phyloP scores from a whole-genome alignment of 306 rosid species.

The Castanospermum australe region DNA sequence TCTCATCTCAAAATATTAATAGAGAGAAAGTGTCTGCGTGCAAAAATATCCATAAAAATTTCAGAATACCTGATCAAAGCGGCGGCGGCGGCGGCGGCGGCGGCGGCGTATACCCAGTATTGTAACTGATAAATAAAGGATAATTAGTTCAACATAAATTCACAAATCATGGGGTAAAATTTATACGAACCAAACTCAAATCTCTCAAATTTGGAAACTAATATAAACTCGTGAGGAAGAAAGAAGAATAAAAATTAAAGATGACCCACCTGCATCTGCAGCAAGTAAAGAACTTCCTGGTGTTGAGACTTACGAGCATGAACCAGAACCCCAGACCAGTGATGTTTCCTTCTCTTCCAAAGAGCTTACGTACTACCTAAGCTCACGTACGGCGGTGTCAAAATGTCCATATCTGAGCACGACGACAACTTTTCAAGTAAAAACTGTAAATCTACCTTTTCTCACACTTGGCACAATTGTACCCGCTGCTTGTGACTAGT shows the following conservation, averaged over 20 bases:
- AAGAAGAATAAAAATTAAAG: neutral
- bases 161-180: neutral
- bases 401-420: neutral
- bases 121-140: neutral
- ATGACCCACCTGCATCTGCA: constrained; percentile 36
- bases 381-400: neutral
- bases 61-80: too few relatives aligned
- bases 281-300: neutral
- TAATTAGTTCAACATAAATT: neutral
- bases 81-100: too few relatives aligned
- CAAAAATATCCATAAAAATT: too few relatives aligned
- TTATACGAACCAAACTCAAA: neutral
- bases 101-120: neutral
- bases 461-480: neutral
- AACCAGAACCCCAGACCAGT: neutral
- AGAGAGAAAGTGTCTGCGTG: too few relatives aligned
- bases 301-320: neutral
- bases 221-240: neutral
- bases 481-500: neutral
- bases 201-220: neutral
- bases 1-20: too few relatives aligned
- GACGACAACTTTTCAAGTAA: too few relatives aligned
- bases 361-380: neutral
- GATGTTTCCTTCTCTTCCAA: neutral
- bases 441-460: too few relatives aligned